These are phyloP conservation scores for Aspergillus oerlinghausenensis DNA, from an alignment of 2,329 filamentous ascomycete genomes.

Conservation along the genomic window DNA sequence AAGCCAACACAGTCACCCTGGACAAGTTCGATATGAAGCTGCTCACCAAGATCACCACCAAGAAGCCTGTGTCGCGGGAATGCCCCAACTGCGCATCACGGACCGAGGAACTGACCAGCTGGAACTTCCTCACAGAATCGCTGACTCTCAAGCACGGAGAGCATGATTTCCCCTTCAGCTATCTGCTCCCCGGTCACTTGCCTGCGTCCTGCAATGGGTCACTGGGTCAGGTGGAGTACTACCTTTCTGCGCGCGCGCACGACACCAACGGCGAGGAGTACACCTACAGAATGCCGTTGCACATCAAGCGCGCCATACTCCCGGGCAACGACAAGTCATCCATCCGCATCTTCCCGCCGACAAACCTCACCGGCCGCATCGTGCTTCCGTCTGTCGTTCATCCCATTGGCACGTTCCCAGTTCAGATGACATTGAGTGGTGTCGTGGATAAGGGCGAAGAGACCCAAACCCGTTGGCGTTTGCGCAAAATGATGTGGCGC, in stretches of 20 bases:
- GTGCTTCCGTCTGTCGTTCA: slow-evolving; percentile 79
- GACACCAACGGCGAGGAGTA: slow-evolving; percentile 59
- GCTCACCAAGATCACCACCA: slow-evolving; percentile 66
- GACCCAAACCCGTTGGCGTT: slow-evolving; percentile 75
- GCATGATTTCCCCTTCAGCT: slow-evolving; percentile 84
- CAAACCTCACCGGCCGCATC: slow-evolving; percentile 82
- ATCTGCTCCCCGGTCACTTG: slow-evolving; percentile 78
- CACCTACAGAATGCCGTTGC: slow-evolving; percentile 62
- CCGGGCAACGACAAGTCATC: slow-evolving; percentile 80
- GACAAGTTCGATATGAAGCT: slow-evolving; percentile 70
- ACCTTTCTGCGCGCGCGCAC: slow-evolving; percentile 64
- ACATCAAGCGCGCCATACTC: slow-evolving; percentile 74
- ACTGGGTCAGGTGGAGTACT: slow-evolving; percentile 71
- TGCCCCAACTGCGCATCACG: slow-evolving; percentile 73
- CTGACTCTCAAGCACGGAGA: slow-evolving; percentile 47
- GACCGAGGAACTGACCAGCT: slow-evolving; percentile 69
- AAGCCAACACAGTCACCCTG: slow-evolving; percentile 57
- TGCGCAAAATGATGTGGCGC: slow-evolving; percentile 88
- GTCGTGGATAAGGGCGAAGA: slow-evolving; percentile 67
- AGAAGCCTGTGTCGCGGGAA: slow-evolving; percentile 74
- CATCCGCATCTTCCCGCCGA: slow-evolving; percentile 91
- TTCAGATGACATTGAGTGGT: slow-evolving; percentile 80
- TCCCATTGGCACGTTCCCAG: slow-evolving; percentile 74
- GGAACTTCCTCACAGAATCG: slow-evolving; percentile 65
- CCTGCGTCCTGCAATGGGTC: slow-evolving; percentile 74